phyloP scores from a whole-genome alignment of 768 basidiomycete species.

The Trametes cingulata region DNA sequence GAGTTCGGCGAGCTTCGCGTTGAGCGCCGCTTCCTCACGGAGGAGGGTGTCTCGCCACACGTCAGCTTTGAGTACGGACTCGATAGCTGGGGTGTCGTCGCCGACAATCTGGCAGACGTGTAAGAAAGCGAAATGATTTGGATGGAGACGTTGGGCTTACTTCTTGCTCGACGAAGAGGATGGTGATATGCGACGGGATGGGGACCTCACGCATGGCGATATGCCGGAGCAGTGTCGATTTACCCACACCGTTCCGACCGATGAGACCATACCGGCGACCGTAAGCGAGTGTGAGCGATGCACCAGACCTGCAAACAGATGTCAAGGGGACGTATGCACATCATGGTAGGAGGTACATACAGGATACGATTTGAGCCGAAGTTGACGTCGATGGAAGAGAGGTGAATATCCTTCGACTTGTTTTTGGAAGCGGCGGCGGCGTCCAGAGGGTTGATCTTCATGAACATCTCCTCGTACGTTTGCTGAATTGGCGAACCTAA shows the following conservation, averaged over 20 bases:
- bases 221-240: conserved; percentile 92
- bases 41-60: conserved; percentile 95
- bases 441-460: conserved; percentile 98
- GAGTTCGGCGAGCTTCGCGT: conserved; percentile 67
- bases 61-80: conserved; percentile 98
- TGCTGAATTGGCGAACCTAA: too few relatives aligned
- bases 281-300: conserved; percentile 82
- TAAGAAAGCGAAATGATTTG: not conserved
- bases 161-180: conserved; percentile 98
- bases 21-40: conserved; percentile 78
- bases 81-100: conserved; percentile 89
- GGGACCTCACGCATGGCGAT: conserved; percentile 95
- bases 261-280: conserved; percentile 92
- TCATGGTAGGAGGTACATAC: conserved; percentile 39
- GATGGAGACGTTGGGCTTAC: conserved; percentile 37
- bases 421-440: conserved; percentile 76
- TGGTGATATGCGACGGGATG: conserved; percentile 92
- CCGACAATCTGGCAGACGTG: conserved; percentile 73
- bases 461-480: conserved; percentile 98
- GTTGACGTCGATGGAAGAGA: conserved; percentile 93
- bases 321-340: conserved; percentile 3
- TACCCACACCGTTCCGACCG: conserved; percentile 80
- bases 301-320: conserved; percentile 61
- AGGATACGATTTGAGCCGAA: conserved; percentile 95
- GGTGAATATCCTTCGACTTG: conserved; percentile 96